phyloP scores from a whole-genome alignment of 371 early-diverging fungal species.

The Amoeboaphelidium protococcarum region DNA sequence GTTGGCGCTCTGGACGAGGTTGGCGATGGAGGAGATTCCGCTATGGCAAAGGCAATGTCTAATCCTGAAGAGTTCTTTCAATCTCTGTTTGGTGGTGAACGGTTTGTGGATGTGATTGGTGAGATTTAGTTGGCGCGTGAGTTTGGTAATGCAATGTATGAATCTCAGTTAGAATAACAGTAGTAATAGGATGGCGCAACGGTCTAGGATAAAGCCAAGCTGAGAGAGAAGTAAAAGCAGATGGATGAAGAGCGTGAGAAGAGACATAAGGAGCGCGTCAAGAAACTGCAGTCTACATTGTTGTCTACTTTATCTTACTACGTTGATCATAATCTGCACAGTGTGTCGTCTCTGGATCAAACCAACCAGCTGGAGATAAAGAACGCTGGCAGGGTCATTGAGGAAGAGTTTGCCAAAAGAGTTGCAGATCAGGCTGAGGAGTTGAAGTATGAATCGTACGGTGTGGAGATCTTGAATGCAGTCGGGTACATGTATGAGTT shows the following conservation, averaged over 20 bases:
- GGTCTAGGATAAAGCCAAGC: slow-evolving; percentile 12
- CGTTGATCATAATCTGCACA: no score
- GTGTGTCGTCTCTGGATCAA: slow-evolving; percentile 12
- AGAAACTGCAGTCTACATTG: no score
- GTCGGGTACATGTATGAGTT: slow-evolving; percentile 65
- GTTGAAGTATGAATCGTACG: slow-evolving; percentile 61
- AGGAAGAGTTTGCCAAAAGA: slow-evolving; percentile 27
- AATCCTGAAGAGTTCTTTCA: slow-evolving; percentile 79
- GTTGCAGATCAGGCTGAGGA: slow-evolving; percentile 53
- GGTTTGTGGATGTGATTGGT: slow-evolving; percentile 76
- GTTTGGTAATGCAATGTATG: slow-evolving; percentile 40
- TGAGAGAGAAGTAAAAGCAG: slow-evolving; percentile 1
- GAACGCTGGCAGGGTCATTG: slow-evolving; percentile 1
- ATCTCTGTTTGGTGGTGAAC: slow-evolving; percentile 66
- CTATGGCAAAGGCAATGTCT: no score
- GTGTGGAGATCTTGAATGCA: slow-evolving; percentile 66
- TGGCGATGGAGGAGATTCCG: no score
- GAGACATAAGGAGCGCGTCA: slow-evolving; percentile 10
- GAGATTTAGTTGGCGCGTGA: slow-evolving; percentile 81
- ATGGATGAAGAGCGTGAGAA: slow-evolving; percentile 33
- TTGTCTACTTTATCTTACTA: no score
- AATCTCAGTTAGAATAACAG: slow-evolving; percentile 12
- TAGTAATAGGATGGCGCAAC: slow-evolving; percentile 18
- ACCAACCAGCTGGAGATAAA: slow-evolving; percentile 7
- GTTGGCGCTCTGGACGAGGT: no score